These are phyloP conservation scores for Melampsora americana DNA, from an alignment of 1,284 basidiomycete genomes.

Conservation along the genomic window DNA sequence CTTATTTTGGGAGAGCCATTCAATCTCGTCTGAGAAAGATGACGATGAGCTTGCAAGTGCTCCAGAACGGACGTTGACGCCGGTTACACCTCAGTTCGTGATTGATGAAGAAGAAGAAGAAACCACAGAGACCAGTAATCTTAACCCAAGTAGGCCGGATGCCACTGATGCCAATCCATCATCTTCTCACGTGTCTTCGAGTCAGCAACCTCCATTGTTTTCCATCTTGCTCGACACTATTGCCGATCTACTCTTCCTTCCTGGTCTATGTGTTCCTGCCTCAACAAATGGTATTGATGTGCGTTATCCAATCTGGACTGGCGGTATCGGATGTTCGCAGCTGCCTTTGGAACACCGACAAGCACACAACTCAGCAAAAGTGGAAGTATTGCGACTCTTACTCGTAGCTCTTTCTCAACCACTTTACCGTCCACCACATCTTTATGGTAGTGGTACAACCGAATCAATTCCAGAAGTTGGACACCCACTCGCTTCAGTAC, in stretches of 20 bases:
- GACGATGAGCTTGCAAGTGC: background rate
- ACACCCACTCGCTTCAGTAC: background rate
- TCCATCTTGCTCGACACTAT: slow-evolving; percentile 32
- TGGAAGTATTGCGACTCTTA: slow-evolving; percentile 31
- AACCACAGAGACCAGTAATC: slow-evolving; percentile 13
- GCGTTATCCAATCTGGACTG: slow-evolving; percentile 38
- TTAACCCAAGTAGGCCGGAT: background rate
- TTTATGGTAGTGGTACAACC: background rate
- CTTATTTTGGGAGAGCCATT: slow-evolving; percentile 28
- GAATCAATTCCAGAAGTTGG: background rate
- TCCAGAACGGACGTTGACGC: background rate
- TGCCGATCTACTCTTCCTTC: slow-evolving; percentile 38
- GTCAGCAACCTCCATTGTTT: slow-evolving; percentile 13
- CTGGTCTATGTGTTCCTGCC: slow-evolving; percentile 29
- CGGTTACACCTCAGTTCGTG: slow-evolving; percentile 32
- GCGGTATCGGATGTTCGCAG: slow-evolving; percentile 32
- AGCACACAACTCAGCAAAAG: slow-evolving; percentile 32
- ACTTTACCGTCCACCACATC: slow-evolving; percentile 28
- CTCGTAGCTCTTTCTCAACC: slow-evolving; percentile 36
- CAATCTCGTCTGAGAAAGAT: background rate
- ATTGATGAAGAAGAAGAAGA: slow-evolving; percentile 42
- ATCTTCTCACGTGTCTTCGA: background rate
- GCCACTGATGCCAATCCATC: background rate
- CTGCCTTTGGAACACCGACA: slow-evolving; percentile 28
- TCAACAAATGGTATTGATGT: background rate